phyloP scores from a whole-genome alignment of 2,329 filamentous ascomycete genomes.

The Alternaria gansuensis region DNA sequence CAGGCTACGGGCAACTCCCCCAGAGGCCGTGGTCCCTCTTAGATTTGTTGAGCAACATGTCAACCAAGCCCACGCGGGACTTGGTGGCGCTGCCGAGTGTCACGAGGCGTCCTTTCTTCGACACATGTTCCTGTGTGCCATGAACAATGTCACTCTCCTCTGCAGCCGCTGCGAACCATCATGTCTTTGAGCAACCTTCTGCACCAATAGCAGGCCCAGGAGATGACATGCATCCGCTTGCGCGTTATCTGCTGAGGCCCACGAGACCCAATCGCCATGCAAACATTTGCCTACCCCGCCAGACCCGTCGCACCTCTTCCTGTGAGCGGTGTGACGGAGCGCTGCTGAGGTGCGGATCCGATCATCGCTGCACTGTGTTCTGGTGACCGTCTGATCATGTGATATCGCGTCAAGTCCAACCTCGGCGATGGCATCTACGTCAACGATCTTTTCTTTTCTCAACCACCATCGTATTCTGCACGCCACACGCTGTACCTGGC shows the following conservation, averaged over 20 bases:
- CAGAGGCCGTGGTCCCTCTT: slow-evolving; percentile 9
- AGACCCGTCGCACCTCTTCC: slow-evolving; percentile 13
- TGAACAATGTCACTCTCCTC: slow-evolving; percentile 5
- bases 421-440: slow-evolving; percentile 13
- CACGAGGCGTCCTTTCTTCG: slow-evolving; percentile 21
- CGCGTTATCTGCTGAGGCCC: slow-evolving; percentile 32
- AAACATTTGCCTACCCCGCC: slow-evolving; percentile 14
- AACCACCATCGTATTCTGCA: slow-evolving; percentile 1
- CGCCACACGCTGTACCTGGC: background rate
- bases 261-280: slow-evolving; percentile 23
- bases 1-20: background rate
- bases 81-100: slow-evolving; percentile 28
- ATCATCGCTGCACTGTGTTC: slow-evolving; percentile 10
- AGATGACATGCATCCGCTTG: slow-evolving; percentile 31
- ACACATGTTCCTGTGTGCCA: slow-evolving; percentile 9
- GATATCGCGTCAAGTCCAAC: slow-evolving; percentile 20
- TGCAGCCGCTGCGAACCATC: slow-evolving; percentile 14
- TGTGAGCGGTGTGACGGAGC: slow-evolving; percentile 13
- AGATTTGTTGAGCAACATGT: slow-evolving; percentile 25
- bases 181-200: slow-evolving; percentile 20
- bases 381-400: slow-evolving; percentile 18
- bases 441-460: slow-evolving; percentile 17
- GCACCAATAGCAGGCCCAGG: slow-evolving; percentile 25
- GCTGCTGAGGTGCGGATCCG: slow-evolving; percentile 6
- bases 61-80: slow-evolving; percentile 23